Base-by-base conservation (phyloP, 306 rosid species). In the Alnus glutinosa region DNA sequence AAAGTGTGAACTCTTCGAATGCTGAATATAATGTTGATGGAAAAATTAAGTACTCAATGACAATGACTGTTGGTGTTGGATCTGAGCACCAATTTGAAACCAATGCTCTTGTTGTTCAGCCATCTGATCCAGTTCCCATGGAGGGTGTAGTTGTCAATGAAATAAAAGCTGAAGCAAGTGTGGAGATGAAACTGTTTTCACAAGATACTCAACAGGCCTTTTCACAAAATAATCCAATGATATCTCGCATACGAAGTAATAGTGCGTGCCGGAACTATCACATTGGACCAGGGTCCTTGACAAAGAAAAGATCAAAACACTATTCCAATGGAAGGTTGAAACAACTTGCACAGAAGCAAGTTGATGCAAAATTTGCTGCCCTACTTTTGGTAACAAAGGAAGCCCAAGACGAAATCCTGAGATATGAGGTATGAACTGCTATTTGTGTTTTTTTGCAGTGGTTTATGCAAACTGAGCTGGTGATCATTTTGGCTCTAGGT, bases 401-500 rank as follows among this genome's bases (percentile, higher is more conserved):
- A 74, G 98, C 98, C 71, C 92, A 79, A 74, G 94, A 91, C 77
- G 97, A 95, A 90, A 80, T 94, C 76, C 80, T 92, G 61, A 85
- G 78, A 82, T 77, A 77, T 34, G 98, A 91, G 95, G 98, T 92
- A 89, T 70, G 71, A n/a, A 44, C 39, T 71, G 63, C 49, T 55
- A 73, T 51, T 7, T 36, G 36, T 72, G 57, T 52, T 39, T 76
- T 76, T 50, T 9, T 10, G 30, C 58, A 51, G 48, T 70, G 74
- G 23, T 30, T 49, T 62, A 16, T 71, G 77, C 23, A 34, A 48
- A 15, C 68, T 58, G 23, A 36, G 28, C 48, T 18, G 55, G 54
- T n/a, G 62, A 54, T 47, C 14, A 9, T 71, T 66, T 18, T 68
- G 58, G 34, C 66, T 69, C 74, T 69, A 30, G 64, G 47, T 13